Base-by-base conservation (phyloP, 331 rosid genomes). In the Phaseolus coccineus region DNA sequence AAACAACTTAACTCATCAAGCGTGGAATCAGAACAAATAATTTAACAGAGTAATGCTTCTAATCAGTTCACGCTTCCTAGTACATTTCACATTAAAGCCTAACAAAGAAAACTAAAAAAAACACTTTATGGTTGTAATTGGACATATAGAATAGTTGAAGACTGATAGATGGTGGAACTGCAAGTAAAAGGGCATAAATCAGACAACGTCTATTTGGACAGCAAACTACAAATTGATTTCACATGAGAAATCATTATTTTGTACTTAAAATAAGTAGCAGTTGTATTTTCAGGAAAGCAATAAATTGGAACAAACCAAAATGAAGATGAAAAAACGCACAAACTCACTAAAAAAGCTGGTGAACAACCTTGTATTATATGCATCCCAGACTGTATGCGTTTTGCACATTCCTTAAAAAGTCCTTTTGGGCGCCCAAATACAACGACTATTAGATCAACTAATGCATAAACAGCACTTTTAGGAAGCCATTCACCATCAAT, bases 401-500 rank as follows among this genome's bases (percentile, higher is more conserved):
- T 95, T 73, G 81, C 89, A 84, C 96, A 93, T 90, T 95, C 99
- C 90, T 89, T 95, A 86, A 93, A 93, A 73, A 88, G 93, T 83
- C 99, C 99, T 82, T 93, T 95, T 3, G 99, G 99, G 70, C 97
- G 99, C 72, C 97, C 92, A 66, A 90, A 87, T 63, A 93, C 84
- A 74, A 95, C 92, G 46, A 87, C 77, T 88, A 95, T 90, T 65
- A 95, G 96, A 89, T 95, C 97, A 77, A 93, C 97, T n/a, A 95
- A 86, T 77, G 94, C 99, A 84, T 92, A 92, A 22, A 91, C 91
- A 3, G 99, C 99, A 85, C 94, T 90, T 89, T 91, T 95, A 59
- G 97, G 99, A 65, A 95, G 91, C 99, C 99, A 95, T 84, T 95
- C 97, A 57, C 99, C 97, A 81, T 93, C 97, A 71, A 95, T 87